Evolutionary conservation across 1,284 basidiomycete species (phyloP), one percentile per base, ranked within the genome.

Genomic region (Clitocybe nebularis): DNA sequence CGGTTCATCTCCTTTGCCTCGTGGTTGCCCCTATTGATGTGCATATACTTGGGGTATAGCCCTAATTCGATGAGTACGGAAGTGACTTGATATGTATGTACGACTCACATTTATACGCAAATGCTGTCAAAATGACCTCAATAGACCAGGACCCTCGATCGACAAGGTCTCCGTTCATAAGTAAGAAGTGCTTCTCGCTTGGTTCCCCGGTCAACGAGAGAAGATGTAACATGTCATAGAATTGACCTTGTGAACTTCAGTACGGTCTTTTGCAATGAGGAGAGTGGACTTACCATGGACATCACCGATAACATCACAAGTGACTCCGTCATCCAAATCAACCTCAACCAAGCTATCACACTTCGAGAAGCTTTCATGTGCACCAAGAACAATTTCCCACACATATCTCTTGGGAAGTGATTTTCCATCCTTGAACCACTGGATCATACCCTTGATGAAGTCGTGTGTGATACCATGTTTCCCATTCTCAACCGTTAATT

Each of bases 81-180:
- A 21, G 4, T 11, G 29, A 21, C 36, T 28, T 24, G 45, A 23
- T 40, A 34, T 34, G 25, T 16, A 28, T 25, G 29, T 3, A 43
- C 38, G 19, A 39, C 51, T 41, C 30, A 84, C 94, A 99, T 75
- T 99, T 99, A 71, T 89, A 97, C 4, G 94, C 92, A 59, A 99
- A 91, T 2, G 94, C 84, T 6, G 89, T 89, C 47, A 99, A 67
- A 42, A 94, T 93, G 44, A 98, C 94, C 67, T 99, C 96, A 46
- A 97, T 88, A 7, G 90, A 92, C 94, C 94, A 97, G 23, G 89
- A 93, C 10, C 95, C 96, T 47, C 96, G 84, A 64, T 99, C 96
- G 29, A 99, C 96, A 46, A 96, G 84, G 71, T 97, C 93, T 11
- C 92, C 93, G 61, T 95, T 96, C 85, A 96, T 95, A 29, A 95